phyloP scores from a whole-genome alignment of 805 yeast species.

The Pichia cabralensis region DNA sequence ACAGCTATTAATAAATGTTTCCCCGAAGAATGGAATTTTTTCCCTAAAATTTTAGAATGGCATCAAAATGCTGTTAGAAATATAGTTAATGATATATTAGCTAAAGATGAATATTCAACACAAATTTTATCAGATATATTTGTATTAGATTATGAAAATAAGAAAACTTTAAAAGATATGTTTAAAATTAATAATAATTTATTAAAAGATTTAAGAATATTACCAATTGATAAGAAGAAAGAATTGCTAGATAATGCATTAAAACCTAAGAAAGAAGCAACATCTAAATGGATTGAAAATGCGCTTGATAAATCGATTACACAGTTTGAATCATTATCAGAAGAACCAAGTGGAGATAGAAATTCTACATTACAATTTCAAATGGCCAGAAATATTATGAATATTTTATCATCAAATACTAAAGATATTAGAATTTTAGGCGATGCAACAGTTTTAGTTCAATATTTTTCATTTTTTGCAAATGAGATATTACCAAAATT shows the following conservation, averaged over 20 bases:
- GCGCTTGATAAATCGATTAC: slow-evolving; percentile 26
- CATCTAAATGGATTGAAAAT: slow-evolving; percentile 77
- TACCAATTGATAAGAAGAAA: slow-evolving; percentile 54
- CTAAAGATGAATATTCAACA: slow-evolving; percentile 51
- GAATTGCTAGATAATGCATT: slow-evolving; percentile 70
- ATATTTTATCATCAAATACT: slow-evolving; percentile 19
- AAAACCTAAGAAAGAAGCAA: slow-evolving; percentile 53
- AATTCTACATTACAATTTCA: slow-evolving; percentile 21
- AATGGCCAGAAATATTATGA: slow-evolving; percentile 19
- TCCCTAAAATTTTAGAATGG: slow-evolving; percentile 46
- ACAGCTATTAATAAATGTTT: slow-evolving; percentile 48
- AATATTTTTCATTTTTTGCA: slow-evolving; percentile 18
- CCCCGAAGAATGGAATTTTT: slow-evolving; percentile 69
- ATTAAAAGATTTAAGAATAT: slow-evolving; percentile 40
- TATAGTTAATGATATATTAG: slow-evolving; percentile 52
- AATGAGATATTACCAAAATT: slow-evolving; percentile 15
- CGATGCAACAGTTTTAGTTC: slow-evolving; percentile 20
- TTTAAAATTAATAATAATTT: slow-evolving; percentile 39
- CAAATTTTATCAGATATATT: slow-evolving; percentile 61
- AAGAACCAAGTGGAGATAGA: slow-evolving; percentile 47
- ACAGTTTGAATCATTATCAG: slow-evolving; percentile 51
- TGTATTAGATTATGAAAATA: slow-evolving; percentile 65
- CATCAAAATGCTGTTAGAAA: slow-evolving; percentile 60
- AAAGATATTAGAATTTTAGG: slow-evolving; percentile 31
- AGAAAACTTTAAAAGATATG: slow-evolving; percentile 37